A percentile compares a stretch with the other conserved stretches of the same genome.
Evolutionary conservation across 108 stramenopile genomes (phyloP).

Genomic region (Skeletonema potamos): DNA sequence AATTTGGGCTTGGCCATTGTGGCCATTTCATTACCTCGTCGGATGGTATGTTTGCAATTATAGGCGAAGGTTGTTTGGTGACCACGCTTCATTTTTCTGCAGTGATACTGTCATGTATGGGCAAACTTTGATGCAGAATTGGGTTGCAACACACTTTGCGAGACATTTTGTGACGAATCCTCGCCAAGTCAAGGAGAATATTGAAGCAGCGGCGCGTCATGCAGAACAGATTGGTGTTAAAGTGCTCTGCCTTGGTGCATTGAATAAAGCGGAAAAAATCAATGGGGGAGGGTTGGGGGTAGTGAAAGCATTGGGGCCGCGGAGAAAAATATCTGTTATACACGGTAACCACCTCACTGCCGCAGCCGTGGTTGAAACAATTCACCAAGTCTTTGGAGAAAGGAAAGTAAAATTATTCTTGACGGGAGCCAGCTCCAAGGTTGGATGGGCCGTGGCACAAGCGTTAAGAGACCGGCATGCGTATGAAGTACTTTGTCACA

Average conservation of each 20-base stretch:
- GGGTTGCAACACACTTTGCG: conserved; percentile 56
- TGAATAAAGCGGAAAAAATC: conserved; percentile 66
- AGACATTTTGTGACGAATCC: conserved; percentile 52
- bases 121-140: conserved; percentile 36
- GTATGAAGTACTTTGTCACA: conserved; percentile 52
- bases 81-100: conserved; percentile 47
- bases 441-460: conserved; percentile 60
- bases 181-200: conserved; percentile 38
- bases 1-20: conserved; percentile 36
- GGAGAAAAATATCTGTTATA: conserved; percentile 46
- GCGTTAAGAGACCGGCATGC: conserved; percentile 44
- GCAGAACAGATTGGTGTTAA: conserved; percentile 53
- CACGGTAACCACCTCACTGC: conserved; percentile 66
- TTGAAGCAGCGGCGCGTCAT: conserved; percentile 55
- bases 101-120: conserved; percentile 49
- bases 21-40: conserved; percentile 54
- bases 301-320: conserved; percentile 43
- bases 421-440: conserved; percentile 62
- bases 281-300: conserved; percentile 58
- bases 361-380: conserved; percentile 51
- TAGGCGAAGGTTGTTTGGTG: conserved; percentile 44
- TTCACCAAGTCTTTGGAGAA: conserved; percentile 36
- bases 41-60: conserved; percentile 53
- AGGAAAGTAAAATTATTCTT: conserved; percentile 41
- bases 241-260: conserved; percentile 56